Conservation (phyloP, 306 rosid species). For the Cucumis sativus region Cucumber_9930_V3 NC_026657.2:40020501-40021000, state of each 20-base stretch:
- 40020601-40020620: conserved; percentile 20
- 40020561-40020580: too few relatives aligned
- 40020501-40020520: too few relatives aligned
- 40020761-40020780: background rate
- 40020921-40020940: conserved; percentile 3
- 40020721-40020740: background rate
- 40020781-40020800: background rate
- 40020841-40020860: background rate
- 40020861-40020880: background rate
- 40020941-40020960: conserved; percentile 26
- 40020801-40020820: background rate
- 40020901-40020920: conserved; percentile 11
- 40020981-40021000: background rate
- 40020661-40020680: background rate
- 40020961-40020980: background rate
- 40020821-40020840: background rate
- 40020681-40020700: conserved; percentile 2
- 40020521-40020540: too few relatives aligned
- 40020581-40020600: background rate
- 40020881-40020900: background rate
- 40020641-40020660: conserved; percentile 12
- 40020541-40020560: background rate
- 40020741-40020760: background rate
- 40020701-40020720: background rate
- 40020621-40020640: conserved; percentile 22